phyloP scores from a whole-genome alignment of 1,284 basidiomycete genomes.

The Chalciporus sp. region DNA sequence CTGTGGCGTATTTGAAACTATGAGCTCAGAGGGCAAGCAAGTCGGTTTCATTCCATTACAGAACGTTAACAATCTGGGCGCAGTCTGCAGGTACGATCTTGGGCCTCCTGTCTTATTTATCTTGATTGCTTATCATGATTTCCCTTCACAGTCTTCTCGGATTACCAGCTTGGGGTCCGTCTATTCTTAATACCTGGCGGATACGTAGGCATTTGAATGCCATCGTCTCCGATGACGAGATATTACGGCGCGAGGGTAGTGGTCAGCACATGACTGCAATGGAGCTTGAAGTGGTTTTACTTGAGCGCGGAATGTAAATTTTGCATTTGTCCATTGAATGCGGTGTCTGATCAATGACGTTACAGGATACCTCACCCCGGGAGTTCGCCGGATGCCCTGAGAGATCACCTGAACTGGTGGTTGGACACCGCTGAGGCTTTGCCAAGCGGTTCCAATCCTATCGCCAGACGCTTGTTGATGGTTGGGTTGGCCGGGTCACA shows the following conservation, averaged over 20 bases:
- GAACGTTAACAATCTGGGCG: conserved; percentile 33
- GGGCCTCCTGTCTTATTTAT: not conserved
- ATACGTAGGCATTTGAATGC: conserved; percentile 57
- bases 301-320: conserved; percentile 74
- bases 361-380: conserved; percentile 32
- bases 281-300: conserved; percentile 63
- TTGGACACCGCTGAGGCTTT: conserved; percentile 39
- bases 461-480: conserved; percentile 46
- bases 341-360: not conserved
- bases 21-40: conserved; percentile 31
- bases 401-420: conserved; percentile 62
- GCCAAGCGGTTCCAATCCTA: conserved; percentile 38
- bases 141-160: conserved; percentile 50
- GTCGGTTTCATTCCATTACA: conserved; percentile 30
- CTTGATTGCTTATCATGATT: conserved; percentile 3
- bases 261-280: conserved; percentile 48
- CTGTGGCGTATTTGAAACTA: conserved; percentile 36
- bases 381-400: conserved; percentile 43
- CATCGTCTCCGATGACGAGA: conserved; percentile 60
- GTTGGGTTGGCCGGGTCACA: conserved; percentile 38
- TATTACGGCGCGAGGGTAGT: conserved; percentile 53
- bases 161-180: conserved; percentile 58
- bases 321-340: not conserved
- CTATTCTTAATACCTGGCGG: conserved; percentile 52
- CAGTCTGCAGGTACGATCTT: conserved; percentile 42